phyloP scores from a whole-genome alignment of 108 stramenopile species.

The Pseudonitzschia delicatissima region DNA sequence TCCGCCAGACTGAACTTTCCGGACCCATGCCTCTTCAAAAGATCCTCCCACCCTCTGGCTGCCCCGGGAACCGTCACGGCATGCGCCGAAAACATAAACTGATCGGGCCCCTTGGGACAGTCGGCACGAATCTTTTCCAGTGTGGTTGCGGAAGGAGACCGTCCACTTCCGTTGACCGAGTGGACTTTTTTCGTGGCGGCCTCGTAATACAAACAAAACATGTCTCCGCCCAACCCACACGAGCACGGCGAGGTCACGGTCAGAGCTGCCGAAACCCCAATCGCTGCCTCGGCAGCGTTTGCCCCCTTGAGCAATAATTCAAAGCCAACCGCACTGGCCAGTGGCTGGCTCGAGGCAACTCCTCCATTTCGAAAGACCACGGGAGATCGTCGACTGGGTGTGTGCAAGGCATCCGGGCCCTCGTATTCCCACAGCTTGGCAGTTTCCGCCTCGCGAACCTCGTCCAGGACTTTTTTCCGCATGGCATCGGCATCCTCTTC shows the following conservation, averaged over 20 bases:
- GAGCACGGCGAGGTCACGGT: conserved; percentile 74
- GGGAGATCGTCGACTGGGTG: conserved; percentile 64
- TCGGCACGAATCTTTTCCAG: conserved; percentile 50
- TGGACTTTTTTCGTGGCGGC: conserved; percentile 54
- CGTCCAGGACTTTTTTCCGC: no score
- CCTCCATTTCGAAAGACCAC: conserved; percentile 61
- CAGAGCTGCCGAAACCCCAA: conserved; percentile 74
- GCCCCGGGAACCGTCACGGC: conserved; percentile 95
- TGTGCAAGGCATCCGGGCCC: conserved; percentile 40
- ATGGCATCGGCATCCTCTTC: no score
- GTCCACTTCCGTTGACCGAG: conserved; percentile 88
- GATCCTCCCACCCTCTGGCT: conserved; percentile 91
- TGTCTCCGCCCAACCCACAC: conserved; percentile 73
- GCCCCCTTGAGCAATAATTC: conserved; percentile 56
- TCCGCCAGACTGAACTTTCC: conserved; percentile 75
- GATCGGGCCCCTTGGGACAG: conserved; percentile 5
- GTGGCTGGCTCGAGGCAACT: conserved; percentile 74
- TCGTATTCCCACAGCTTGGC: no score
- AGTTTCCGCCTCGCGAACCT: no score
- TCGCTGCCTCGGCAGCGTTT: conserved; percentile 82
- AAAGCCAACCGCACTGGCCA: conserved; percentile 69
- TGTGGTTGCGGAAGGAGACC: conserved; percentile 56
- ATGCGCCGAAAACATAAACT: conserved; percentile 57
- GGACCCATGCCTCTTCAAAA: conserved; percentile 53
- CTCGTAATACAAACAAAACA: conserved; percentile 91